Evolutionary conservation across 345 rosid species (phyloP), one percentile per base, ranked within the genome.

Genomic region (Turritis glabra): DNA sequence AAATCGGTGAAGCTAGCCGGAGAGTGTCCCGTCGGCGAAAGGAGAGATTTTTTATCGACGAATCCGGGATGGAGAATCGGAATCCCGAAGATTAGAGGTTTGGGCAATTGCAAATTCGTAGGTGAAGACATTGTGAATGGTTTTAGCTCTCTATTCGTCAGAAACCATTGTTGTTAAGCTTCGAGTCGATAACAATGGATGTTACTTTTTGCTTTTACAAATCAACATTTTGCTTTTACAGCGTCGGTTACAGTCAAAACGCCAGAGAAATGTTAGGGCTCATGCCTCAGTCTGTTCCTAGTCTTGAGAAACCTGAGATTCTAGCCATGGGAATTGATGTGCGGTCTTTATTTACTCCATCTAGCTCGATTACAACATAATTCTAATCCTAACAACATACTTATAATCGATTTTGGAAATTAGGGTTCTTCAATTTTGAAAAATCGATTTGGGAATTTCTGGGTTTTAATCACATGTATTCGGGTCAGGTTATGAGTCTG

Each of bases 211-310:
- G 27, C n/a, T n/a, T n/a, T n/a, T n/a, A n/a, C n/a, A n/a, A n/a
- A n/a, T n/a, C n/a, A n/a, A n/a, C n/a, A n/a, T n/a, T n/a, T n/a
- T n/a, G n/a, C n/a, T n/a, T n/a, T n/a, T n/a, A n/a, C n/a, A n/a
- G n/a, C n/a, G n/a, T 89, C 52, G 93, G 87, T 1, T 90, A 81
- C 74, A 92, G 98, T 60, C 91, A 89, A 69, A 96, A 96, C 83
- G 94, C 99, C 3, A 66, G 85, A 26, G 99, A 96, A 72, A 83
- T 96, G 92, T 79, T 92, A n/a, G 97, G 92, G 7, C 79, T 92
- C 14, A 85, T 72, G 22, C 89, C 90, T 0, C 97, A 96, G 21
- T 85, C 97, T 0, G 98, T 92, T 3, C 99, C 98, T 18, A 89
- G 83, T 71, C 79, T 92, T 15, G 97, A 91, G 59, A 88, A 78